Evolutionary conservation across 129 eudicot genomes (phyloP), one percentile per base, ranked within the genome.

Genomic region (Helichrysum umbraculigerum): DNA sequence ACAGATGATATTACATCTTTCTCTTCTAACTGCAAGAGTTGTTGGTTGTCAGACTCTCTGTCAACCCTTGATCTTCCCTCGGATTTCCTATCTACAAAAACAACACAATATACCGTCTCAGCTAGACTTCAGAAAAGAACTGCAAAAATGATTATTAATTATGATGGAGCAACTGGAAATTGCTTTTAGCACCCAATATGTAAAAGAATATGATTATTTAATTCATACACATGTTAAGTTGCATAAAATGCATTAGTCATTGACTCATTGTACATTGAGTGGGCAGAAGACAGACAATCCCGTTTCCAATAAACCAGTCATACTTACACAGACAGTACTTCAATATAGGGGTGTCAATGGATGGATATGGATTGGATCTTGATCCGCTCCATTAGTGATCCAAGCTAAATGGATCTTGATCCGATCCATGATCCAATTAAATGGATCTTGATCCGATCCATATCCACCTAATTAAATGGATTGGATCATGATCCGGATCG

Each of bases 1-100:
- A 93, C 98, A 79, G 96, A 93, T 54, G 97, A 87, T 68, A 93
- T 92, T 16, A 93, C 96, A 39, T 88, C 93, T 85, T 91, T 93
- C 81, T 93, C 98, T 80, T 93, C 97, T 74, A 91, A 72, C 78
- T 80, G 96, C 86, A 91, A 84, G 51, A 93, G 97, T 81, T 93
- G 97, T 59, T 85, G 91, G 74, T 88, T 87, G 82, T 93, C 97
- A 42, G 91, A 75, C 28, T 93, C 98, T 20, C 96, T 83, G 81
- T 93, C 93, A 61, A 82, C 77, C 79, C 97, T 89, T 32, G 90
- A 60, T 80, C 96, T 86, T 68, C 92, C 97, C 37, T 91, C 96
- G 0, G 82, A 80, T 59, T 88, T 93, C 77, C 87, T 88, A 67
- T 90, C 98, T 93, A 86, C 87, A 84, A 34, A 66, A 70, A 59